Conservation (phyloP, 192 early-diverging fungal species). For the Umbelopsis vinacea region DNA sequence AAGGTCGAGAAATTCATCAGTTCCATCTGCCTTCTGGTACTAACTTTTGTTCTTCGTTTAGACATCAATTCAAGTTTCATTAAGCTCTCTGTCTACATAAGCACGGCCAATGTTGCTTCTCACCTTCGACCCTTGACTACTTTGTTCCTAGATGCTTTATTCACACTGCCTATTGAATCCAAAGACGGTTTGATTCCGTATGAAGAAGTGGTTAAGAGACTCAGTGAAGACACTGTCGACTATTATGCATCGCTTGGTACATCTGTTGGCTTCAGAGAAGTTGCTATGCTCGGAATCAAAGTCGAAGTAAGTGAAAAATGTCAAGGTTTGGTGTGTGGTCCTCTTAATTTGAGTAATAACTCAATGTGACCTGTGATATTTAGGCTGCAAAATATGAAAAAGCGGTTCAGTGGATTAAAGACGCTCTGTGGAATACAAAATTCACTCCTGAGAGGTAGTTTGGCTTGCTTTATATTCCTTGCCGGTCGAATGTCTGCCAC, state of each 20-base stretch:
- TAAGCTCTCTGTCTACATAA: slow-evolving; percentile 51
- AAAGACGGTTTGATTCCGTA: slow-evolving; percentile 44
- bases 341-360: neutral
- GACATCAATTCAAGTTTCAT: slow-evolving; percentile 61
- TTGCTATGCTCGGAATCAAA: slow-evolving; percentile 37
- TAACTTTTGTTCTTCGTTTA: neutral
- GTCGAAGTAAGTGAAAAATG: slow-evolving; percentile 30
- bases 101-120: slow-evolving; percentile 47
- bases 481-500: neutral
- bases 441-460: slow-evolving; percentile 57
- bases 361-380: slow-evolving; percentile 23
- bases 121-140: slow-evolving; percentile 53
- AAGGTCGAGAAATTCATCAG: neutral
- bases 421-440: slow-evolving; percentile 59
- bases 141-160: slow-evolving; percentile 60
- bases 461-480: too few species aligned
- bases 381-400: slow-evolving; percentile 54
- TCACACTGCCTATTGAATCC: slow-evolving; percentile 51
- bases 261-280: slow-evolving; percentile 42
- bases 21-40: slow-evolving; percentile 1
- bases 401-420: slow-evolving; percentile 55
- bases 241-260: slow-evolving; percentile 48
- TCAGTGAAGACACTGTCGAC: slow-evolving; percentile 59
- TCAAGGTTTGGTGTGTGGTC: neutral
- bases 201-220: slow-evolving; percentile 56